These are phyloP conservation scores for Phytophthora tentaculata DNA, from an alignment of 352 stramenopile species.

Conservation along the genomic window DNA sequence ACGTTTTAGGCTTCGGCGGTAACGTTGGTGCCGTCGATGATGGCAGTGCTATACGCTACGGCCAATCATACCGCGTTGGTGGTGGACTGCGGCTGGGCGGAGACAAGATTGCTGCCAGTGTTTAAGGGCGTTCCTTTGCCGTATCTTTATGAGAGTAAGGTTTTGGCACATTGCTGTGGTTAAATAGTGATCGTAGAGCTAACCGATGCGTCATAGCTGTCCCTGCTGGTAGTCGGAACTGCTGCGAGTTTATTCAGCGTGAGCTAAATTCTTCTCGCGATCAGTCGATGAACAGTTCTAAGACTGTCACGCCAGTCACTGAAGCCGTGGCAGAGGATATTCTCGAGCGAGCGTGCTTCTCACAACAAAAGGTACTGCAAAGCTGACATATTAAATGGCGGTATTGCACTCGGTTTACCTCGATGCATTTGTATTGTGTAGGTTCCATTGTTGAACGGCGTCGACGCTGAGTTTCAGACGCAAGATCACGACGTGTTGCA, in stretches of 20 bases:
- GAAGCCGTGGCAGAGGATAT: conserved; percentile 57
- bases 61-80: conserved; percentile 78
- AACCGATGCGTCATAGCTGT: conserved; percentile 39
- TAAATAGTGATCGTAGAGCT: background rate
- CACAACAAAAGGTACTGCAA: conserved; percentile 50
- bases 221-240: conserved; percentile 47
- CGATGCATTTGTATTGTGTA: conserved; percentile 11
- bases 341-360: conserved; percentile 80
- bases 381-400: background rate
- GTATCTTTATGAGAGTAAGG: conserved; percentile 68
- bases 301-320: conserved; percentile 16
- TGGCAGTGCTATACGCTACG: conserved; percentile 75
- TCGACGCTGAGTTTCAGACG: conserved; percentile 56
- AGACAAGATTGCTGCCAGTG: conserved; percentile 78
- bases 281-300: conserved; percentile 32
- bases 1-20: conserved; percentile 55
- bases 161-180: background rate
- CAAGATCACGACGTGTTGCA: conserved; percentile 42
- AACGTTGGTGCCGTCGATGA: conserved; percentile 68
- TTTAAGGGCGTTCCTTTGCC: conserved; percentile 85
- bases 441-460: conserved; percentile 44
- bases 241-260: conserved; percentile 45
- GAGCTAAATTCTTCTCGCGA: conserved; percentile 35
- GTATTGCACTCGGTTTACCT: background rate
- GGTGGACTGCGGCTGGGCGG: conserved; percentile 77